phyloP scores from a whole-genome alignment of 495 filamentous ascomycete genomes.

The Hypoxylon fragiforme region DNA sequence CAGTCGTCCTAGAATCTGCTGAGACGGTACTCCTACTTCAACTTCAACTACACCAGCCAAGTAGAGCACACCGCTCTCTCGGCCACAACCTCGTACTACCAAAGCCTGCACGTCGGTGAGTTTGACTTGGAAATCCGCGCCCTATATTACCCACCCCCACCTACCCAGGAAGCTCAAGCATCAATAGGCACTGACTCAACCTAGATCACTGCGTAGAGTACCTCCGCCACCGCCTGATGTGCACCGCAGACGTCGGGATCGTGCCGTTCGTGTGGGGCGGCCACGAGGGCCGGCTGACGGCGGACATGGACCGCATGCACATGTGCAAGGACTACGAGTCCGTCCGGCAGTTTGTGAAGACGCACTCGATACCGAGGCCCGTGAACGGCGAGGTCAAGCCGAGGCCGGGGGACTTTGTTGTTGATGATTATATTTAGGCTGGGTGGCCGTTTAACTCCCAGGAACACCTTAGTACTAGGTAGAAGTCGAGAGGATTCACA shows the following conservation, averaged over 20 bases:
- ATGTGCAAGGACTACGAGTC: constrained; percentile 20
- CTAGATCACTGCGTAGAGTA: constrained; percentile 23
- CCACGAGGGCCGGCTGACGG: constrained; percentile 4
- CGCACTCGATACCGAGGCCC: constrained; percentile 7
- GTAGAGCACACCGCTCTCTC: constrained; percentile 12
- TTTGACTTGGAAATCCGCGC: too few species aligned
- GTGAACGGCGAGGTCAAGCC: constrained; percentile 15
- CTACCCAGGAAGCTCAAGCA: too few species aligned
- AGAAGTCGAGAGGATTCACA: too few species aligned
- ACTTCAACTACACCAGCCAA: constrained; percentile 23
- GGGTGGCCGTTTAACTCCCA: too few species aligned
- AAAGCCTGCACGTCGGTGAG: constrained; percentile 18
- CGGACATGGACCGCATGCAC: constrained; percentile 17
- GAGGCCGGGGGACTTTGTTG: constrained; percentile 12
- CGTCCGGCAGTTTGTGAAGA: constrained; percentile 5
- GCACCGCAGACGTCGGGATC: constrained; percentile 20
- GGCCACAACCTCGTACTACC: constrained; percentile 11
- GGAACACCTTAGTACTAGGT: too few species aligned
- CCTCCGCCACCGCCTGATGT: constrained; percentile 16
- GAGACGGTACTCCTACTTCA: constrained; percentile 17
- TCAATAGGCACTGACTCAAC: background rate
- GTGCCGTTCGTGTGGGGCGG: constrained; percentile 21
- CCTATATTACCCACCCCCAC: too few species aligned
- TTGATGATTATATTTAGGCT: constrained; percentile 30
- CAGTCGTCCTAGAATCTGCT: constrained; percentile 10